Conservation (phyloP, 1,139 yeast species). For the Geotrichum reessii region DNA sequence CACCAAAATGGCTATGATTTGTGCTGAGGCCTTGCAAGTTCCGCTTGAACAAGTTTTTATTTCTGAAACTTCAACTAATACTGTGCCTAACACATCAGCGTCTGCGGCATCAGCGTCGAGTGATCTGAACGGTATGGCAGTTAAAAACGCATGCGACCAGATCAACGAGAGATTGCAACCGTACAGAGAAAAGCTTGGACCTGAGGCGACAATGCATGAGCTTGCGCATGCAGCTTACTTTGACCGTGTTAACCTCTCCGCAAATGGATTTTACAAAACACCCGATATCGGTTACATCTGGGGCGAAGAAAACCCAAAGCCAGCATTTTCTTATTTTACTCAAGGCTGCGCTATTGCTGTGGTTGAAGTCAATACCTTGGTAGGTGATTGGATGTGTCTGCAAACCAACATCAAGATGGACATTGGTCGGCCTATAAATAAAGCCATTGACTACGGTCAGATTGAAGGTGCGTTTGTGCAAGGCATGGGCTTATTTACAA, state of each 20-base stretch:
- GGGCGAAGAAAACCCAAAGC: conserved; percentile 40
- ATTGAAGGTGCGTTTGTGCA: conserved; percentile 47
- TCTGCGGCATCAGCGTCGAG: conserved; percentile 46
- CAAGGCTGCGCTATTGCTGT: conserved; percentile 42
- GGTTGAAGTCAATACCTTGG: conserved; percentile 43
- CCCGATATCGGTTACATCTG: conserved; percentile 43
- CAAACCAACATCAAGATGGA: conserved; percentile 44
- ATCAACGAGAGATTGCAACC: conserved; percentile 40
- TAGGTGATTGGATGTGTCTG: conserved; percentile 44
- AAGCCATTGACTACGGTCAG: conserved; percentile 46
- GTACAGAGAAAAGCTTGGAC: conserved; percentile 36
- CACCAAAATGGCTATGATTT: conserved; percentile 45
- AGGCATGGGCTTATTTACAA: conserved; percentile 45
- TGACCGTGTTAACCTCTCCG: conserved; percentile 42
- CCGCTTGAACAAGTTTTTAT: conserved; percentile 40
- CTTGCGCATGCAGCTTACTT: conserved; percentile 40
- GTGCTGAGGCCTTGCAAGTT: conserved; percentile 41
- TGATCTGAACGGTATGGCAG: conserved; percentile 45
- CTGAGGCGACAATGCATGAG: conserved; percentile 38
- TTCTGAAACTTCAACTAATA: conserved; percentile 43
- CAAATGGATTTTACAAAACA: conserved; percentile 47
- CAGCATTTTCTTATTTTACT: conserved; percentile 43
- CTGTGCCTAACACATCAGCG: conserved; percentile 44
- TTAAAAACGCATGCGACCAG: conserved; percentile 43
- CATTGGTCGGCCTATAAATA: conserved; percentile 44